These are phyloP conservation scores for Stellera chamaejasme DNA, from an alignment of 345 rosid species.

Conservation along the genomic window DNA sequence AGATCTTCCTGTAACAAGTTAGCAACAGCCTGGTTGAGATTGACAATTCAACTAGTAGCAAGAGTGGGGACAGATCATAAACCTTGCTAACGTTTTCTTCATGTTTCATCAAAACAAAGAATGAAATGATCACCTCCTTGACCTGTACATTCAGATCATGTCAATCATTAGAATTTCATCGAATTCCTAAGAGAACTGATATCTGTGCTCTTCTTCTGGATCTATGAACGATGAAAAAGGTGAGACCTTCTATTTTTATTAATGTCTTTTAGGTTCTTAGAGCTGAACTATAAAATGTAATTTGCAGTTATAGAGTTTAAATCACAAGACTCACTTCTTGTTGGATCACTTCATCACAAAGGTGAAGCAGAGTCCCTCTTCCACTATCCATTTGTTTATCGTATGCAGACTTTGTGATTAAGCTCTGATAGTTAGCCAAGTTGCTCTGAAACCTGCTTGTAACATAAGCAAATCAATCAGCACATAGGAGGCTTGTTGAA, in stretches of 20 bases:
- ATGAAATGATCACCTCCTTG: constrained; percentile 70
- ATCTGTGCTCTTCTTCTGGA: not conserved
- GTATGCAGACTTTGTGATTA: constrained; percentile 61
- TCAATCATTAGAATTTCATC: not conserved
- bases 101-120: constrained; percentile 57
- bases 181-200: not conserved
- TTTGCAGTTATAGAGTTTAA: not conserved
- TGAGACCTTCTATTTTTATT: no score
- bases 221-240: not conserved
- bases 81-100: constrained; percentile 43
- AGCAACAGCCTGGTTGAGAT: constrained; percentile 1
- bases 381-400: constrained; percentile 87
- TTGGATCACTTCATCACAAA: constrained; percentile 71
- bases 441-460: constrained; percentile 61
- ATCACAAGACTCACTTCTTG: constrained; percentile 34
- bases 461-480: constrained; percentile 1
- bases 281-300: not conserved
- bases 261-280: no score
- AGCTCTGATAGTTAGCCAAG: constrained; percentile 59
- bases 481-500: not conserved
- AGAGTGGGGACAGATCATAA: not conserved
- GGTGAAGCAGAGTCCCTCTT: constrained; percentile 76
- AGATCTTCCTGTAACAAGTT: constrained; percentile 28
- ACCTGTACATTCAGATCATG: constrained; percentile 36
- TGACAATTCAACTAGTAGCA: not conserved